Percentiles rank a stretch among this genome's conserved stretches.
phyloP scores from a whole-genome alignment of 2,329 filamentous ascomycete species.

The Oidium heveae region DNA sequence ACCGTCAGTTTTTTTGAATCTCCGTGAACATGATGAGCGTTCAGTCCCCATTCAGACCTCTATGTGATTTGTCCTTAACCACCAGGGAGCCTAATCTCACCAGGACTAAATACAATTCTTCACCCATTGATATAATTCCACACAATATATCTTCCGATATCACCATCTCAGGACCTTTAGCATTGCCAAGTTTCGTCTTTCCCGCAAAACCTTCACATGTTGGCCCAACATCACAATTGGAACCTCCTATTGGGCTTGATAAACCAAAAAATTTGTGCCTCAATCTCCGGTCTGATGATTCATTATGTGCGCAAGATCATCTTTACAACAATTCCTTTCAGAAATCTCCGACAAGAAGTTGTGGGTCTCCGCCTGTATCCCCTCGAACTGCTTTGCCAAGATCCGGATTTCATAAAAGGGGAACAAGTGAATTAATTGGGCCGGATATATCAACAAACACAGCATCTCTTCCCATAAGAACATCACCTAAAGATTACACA shows the following conservation, averaged over 20 bases:
- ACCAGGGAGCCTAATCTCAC: conserved; percentile 3
- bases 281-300: background rate
- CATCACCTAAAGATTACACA: no score
- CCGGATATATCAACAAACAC: conserved; percentile 25
- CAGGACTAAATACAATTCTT: conserved; percentile 2
- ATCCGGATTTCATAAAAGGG: conserved; percentile 40
- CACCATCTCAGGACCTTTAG: conserved; percentile 4
- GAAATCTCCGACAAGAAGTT: conserved; percentile 9
- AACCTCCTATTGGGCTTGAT: no score
- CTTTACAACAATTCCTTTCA: background rate
- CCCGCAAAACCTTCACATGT: conserved; percentile 6
- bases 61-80: conserved; percentile 4
- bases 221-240: conserved; percentile 3
- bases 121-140: background rate
- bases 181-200: conserved; percentile 10
- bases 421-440: conserved; percentile 58
- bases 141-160: conserved; percentile 1
- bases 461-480: conserved; percentile 26
- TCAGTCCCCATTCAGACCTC: conserved; percentile 2
- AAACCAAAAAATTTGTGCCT: background rate
- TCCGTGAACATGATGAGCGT: conserved; percentile 5
- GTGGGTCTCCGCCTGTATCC: conserved; percentile 19
- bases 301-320: background rate
- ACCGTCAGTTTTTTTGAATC: no score
- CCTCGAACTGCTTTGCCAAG: conserved; percentile 23